phyloP scores from a whole-genome alignment of 352 stramenopile genomes.

The Pythium volutum region DNA sequence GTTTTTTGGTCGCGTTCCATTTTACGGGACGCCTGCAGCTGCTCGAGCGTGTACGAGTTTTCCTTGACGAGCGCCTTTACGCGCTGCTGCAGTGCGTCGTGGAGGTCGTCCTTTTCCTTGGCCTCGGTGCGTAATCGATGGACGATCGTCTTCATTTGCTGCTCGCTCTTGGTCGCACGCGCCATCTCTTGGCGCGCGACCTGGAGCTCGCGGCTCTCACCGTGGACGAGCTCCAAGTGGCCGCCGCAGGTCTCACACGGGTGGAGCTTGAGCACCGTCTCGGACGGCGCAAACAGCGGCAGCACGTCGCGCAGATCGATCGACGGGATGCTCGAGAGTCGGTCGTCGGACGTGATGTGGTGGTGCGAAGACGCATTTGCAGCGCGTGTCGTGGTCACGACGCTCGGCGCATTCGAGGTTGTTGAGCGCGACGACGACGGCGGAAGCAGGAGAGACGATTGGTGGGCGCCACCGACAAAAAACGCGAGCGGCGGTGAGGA shows the following conservation, averaged over 20 bases:
- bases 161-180: constrained; percentile 61
- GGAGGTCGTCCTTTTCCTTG: constrained; percentile 70
- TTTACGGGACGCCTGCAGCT: constrained; percentile 64
- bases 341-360: constrained; percentile 26
- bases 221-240: constrained; percentile 74
- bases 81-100: constrained; percentile 70
- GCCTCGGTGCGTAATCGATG: constrained; percentile 63
- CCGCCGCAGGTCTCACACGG: constrained; percentile 70
- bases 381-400: neutral
- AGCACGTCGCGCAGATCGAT: constrained; percentile 67
- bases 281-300: constrained; percentile 65
- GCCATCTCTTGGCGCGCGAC: constrained; percentile 60
- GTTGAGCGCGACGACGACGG: constrained; percentile 21
- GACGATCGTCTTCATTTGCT: constrained; percentile 65
- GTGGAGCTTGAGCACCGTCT: constrained; percentile 73
- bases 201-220: constrained; percentile 74
- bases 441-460: constrained; percentile 3
- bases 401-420: constrained; percentile 6
- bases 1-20: constrained; percentile 75
- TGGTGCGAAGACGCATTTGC: neutral
- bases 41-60: constrained; percentile 74
- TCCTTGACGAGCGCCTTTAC: constrained; percentile 76
- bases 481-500: neutral
- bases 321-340: constrained; percentile 59
- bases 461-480: neutral